Evolutionary conservation across 257 asterid genomes (phyloP).

Genomic region (Nicotiana obtusifolia): DNA sequence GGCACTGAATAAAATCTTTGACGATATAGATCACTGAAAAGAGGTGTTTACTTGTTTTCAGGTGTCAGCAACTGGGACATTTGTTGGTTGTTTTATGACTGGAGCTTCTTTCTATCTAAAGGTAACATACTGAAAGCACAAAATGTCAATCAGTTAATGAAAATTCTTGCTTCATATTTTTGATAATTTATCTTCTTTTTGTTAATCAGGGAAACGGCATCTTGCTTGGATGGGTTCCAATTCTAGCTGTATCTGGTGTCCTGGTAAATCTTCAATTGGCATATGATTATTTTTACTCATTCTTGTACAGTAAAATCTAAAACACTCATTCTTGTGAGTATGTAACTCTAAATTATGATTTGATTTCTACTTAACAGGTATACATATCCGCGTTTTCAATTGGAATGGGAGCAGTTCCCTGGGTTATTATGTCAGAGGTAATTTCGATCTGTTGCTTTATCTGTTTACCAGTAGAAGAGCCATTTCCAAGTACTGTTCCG

Average conservation of each 20-base stretch:
- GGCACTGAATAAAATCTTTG: neutral
- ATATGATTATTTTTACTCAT: neutral
- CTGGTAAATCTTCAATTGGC: conserved; percentile 33
- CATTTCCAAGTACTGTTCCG: neutral
- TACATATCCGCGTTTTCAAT: conserved; percentile 66
- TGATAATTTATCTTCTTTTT: neutral
- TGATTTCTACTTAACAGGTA: conserved; percentile 31
- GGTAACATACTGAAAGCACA: conserved; percentile 29
- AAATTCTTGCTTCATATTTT: neutral
- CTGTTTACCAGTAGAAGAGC: neutral
- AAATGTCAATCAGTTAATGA: neutral
- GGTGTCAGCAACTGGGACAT: conserved; percentile 76
- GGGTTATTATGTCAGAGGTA: conserved; percentile 97
- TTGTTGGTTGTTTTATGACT: conserved; percentile 59
- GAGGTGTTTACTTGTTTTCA: conserved; percentile 13
- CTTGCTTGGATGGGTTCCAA: conserved; percentile 40
- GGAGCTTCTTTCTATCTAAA: conserved; percentile 65
- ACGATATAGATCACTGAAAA: neutral
- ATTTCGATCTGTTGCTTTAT: neutral
- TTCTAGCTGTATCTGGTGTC: conserved; percentile 67
- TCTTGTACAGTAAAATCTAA: neutral
- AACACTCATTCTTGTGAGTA: too few relatives aligned
- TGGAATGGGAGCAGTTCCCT: conserved; percentile 88
- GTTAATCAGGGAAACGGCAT: conserved; percentile 46
- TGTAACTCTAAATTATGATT: neutral